Evolutionary conservation across 2,329 filamentous ascomycete genomes (phyloP), one percentile per base, ranked within the genome.

Genomic region (Macrophomina phaseolina): DNA sequence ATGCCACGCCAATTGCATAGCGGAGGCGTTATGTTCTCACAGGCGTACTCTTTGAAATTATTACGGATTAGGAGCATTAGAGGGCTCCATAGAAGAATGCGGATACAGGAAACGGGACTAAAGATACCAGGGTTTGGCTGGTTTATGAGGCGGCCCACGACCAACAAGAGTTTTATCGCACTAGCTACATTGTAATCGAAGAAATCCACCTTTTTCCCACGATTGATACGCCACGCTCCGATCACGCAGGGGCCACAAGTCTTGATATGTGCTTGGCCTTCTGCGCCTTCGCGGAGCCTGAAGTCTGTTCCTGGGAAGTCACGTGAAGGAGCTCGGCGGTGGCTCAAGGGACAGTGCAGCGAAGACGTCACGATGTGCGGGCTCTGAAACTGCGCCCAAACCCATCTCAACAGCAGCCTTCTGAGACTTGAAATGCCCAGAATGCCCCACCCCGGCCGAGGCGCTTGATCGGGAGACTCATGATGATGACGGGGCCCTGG

Each of bases 61-160:
- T 36, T 9, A 62, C 42, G 58, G 45, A 23, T 23, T 6, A 5
- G 38, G 40, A 40, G 45, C 58, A 49, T 28, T 23, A 38, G 11
- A 49, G 3, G 45, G 18, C 42, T 45, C 42, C 30, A 30, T 23
- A 12, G n/a, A 62, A 12, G 32, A 14, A 28, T 16, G 36, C n/a
- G 58, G 45, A 28, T 16, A 9, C 28, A 62, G 58, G 56, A 42
- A 36, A 16, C 8, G 11, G 42, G 12, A n/a, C n/a, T 48, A 28
- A 23, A 62, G 58, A 62, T 62, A 62, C 58, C 58, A 62, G 45
- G 58, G 58, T 45, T 23, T 32, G 58, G 3, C 12, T 48, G 40
- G 40, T 8, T 46, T 38, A 61, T 36, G 55, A 58, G 28, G 56
- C 56, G 56, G 56, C 56, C 56, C 56, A 61, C 42, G 40, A 61